Evolutionary conservation across 306 rosid species (phyloP).

Genomic region (Ormosia emarginata): DNA sequence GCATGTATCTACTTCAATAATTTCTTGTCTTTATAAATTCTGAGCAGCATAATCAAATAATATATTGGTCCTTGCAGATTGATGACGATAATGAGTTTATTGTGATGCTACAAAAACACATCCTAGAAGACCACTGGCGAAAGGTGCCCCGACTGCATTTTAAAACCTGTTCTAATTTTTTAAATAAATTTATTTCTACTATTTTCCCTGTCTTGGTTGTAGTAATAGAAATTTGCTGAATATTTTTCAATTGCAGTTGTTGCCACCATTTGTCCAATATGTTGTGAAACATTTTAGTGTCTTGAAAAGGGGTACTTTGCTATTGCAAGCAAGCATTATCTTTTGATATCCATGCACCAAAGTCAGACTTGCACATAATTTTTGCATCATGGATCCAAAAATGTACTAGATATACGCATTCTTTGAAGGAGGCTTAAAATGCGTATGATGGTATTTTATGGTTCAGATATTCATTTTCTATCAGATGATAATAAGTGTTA

Average conservation of each 20-base stretch:
- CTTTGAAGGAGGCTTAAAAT: not conserved
- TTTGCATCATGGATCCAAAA: not conserved
- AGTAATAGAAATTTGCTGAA: not conserved
- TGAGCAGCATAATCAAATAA: conserved; percentile 1
- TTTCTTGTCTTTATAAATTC: not conserved
- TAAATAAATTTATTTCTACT: not conserved
- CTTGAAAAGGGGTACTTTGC: not conserved
- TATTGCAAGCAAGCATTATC: not conserved
- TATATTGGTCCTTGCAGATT: conserved; percentile 48
- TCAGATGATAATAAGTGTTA: not conserved
- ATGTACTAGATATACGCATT: not conserved
- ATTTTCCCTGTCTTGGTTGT: not conserved
- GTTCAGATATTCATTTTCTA: conserved; percentile 4
- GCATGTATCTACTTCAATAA: conserved; percentile 9
- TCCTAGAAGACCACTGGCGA: conserved; percentile 74
- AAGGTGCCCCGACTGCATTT: conserved; percentile 48
- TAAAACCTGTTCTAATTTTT: conserved; percentile 1
- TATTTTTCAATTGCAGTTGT: not conserved
- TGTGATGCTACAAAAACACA: conserved; percentile 66
- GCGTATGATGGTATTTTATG: conserved; percentile 1
- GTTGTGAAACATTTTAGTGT: not conserved
- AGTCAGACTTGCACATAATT: not conserved
- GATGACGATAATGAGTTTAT: conserved; percentile 57
- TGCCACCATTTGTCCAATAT: not conserved
- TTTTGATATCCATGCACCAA: not conserved